Evolutionary conservation across 148 eudicot genomes (phyloP), one percentile per base, ranked within the genome.

Genomic region (Beta vulgaris): DNA sequence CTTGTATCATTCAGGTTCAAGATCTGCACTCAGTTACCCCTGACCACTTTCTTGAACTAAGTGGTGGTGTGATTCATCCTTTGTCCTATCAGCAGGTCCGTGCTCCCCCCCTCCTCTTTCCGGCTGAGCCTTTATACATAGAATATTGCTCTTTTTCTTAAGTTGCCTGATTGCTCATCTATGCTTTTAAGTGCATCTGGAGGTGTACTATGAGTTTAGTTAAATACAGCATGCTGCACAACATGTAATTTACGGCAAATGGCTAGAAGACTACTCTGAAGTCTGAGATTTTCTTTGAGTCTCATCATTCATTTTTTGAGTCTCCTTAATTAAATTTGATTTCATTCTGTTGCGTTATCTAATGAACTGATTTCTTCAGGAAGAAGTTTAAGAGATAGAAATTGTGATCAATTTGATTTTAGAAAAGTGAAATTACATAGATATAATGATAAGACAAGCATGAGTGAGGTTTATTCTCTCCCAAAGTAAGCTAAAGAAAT

Each of bases 11-110:
- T 78, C 92, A 95, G 99, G 96, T 92, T 86, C 92, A 95, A 81
- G 90, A 95, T 78, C 78, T 92, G 81, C 97, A 92, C 84, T 90
- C 91, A 36, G 79, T 92, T 75, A 95, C 99, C 71, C 99, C 99
- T 12, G 88, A 95, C 72, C 82, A 83, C 85, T 95, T 95, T 84
- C 85, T 95, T 90, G 93, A 95, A 95, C 87, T 95, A 73, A 95
- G 99, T 81, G 99, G 99, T 72, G 92, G 87, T 8, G 92, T 95
- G 65, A 88, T 95, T 72, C 99, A 95, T 75, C 88, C 99, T 66
- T 90, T 95, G 70, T 95, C 99, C 28, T 95, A 95, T 78, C 97
- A 95, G 76, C 98, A 95, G 98, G 98, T 95, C 67, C 53, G 89
- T 85, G 57, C 28, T 35, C 60, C 68, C 6, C 53, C 29, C 21